phyloP scores from a whole-genome alignment of 108 stramenopile species.

The Epithemia pelagica region DNA sequence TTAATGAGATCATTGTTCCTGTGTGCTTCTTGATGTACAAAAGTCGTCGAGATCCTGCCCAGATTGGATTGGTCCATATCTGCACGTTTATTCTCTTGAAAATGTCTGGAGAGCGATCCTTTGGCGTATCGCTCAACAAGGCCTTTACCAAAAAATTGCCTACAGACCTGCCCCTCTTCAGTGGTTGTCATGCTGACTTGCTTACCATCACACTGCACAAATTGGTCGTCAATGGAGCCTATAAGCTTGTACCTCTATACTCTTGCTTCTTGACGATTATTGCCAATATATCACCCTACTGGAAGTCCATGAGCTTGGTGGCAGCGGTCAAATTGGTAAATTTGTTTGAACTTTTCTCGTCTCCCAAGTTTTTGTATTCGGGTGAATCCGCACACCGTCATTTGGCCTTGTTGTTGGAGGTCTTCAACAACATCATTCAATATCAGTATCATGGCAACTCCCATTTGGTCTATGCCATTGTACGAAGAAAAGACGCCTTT shows the following conservation, averaged over 20 bases:
- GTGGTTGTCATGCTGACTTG: slow-evolving; percentile 91
- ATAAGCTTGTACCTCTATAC: slow-evolving; percentile 81
- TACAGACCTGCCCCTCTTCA: slow-evolving; percentile 78
- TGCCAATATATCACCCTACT: slow-evolving; percentile 94
- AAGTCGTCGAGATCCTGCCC: slow-evolving; percentile 76
- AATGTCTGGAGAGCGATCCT: slow-evolving; percentile 88
- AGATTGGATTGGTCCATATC: slow-evolving; percentile 91
- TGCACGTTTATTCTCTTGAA: slow-evolving; percentile 95
- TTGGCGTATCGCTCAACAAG: slow-evolving; percentile 93
- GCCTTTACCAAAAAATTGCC: slow-evolving; percentile 78
- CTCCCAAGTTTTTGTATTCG: slow-evolving; percentile 83
- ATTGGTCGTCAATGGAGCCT: slow-evolving; percentile 88
- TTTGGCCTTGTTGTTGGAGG: slow-evolving; percentile 86
- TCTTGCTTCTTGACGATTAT: slow-evolving; percentile 95
- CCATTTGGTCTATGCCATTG: slow-evolving; percentile 95
- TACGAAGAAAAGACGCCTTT: slow-evolving; percentile 81
- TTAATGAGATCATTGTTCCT: slow-evolving; percentile 84
- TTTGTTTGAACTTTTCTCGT: slow-evolving; percentile 90
- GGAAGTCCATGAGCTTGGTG: slow-evolving; percentile 80
- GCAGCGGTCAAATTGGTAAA: slow-evolving; percentile 92
- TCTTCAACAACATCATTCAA: slow-evolving; percentile 98
- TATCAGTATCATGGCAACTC: slow-evolving; percentile 97
- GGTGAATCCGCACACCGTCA: slow-evolving; percentile 87
- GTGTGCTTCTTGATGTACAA: slow-evolving; percentile 92
- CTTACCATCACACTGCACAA: slow-evolving; percentile 92